Percentiles rank a stretch among this genome's conserved stretches.
Evolutionary conservation across 2,329 filamentous ascomycete species (phyloP).

Genomic region (Aspergillus sp.): DNA sequence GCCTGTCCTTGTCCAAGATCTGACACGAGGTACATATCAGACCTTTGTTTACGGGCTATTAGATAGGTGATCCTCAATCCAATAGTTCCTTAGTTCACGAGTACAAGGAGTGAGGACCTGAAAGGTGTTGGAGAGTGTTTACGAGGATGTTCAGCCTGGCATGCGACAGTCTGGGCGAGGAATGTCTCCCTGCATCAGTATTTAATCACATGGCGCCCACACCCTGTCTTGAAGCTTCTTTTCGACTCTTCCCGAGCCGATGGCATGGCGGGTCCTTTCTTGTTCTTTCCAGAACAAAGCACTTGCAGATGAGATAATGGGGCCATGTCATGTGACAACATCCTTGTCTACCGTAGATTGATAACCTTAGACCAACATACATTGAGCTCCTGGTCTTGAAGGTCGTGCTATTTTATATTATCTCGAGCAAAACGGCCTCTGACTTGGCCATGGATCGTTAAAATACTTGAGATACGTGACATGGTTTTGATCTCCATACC

Average conservation of each 20-base stretch:
- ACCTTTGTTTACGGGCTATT: no score
- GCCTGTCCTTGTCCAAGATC: no score
- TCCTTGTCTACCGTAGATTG: neutral
- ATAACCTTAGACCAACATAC: neutral
- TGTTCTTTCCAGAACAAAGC: neutral
- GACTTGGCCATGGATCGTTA: no score
- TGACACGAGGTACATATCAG: no score
- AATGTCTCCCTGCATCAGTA: neutral
- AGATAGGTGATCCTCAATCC: neutral
- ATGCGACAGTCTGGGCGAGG: conserved; percentile 1
- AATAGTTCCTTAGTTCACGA: neutral
- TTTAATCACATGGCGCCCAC: neutral
- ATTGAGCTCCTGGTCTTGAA: neutral
- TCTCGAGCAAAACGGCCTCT: no score
- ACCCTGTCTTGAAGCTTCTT: neutral
- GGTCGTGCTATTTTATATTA: no score
- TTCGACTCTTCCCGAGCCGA: no score
- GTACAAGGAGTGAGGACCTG: no score
- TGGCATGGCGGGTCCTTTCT: neutral
- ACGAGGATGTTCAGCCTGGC: neutral
- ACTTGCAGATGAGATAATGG: neutral
- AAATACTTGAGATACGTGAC: no score
- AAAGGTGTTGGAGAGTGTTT: neutral
- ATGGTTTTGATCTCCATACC: no score
- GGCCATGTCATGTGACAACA: neutral